Base-by-base conservation (phyloP, 148 eudicot genomes). In the Pouteria glomerata region DNA sequence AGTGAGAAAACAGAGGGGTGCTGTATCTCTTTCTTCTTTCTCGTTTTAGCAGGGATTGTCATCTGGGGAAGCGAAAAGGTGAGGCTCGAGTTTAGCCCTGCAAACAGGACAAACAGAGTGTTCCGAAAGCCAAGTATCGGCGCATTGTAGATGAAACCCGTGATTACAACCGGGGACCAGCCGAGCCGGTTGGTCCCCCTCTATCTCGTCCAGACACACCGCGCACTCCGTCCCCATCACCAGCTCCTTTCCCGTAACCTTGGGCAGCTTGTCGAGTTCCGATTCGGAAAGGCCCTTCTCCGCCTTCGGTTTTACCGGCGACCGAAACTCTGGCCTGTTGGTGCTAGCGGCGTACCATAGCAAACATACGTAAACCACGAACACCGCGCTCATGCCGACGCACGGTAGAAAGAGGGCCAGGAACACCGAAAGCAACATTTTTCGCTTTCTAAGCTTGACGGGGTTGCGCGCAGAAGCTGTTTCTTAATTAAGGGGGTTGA, bases 81-180 rank as follows among this genome's bases (percentile, higher is more conserved):
- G 85, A 1, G 89, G 87, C 37, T 74, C 86, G 42, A 95, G 86
- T 65, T 84, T 79, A 57, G 85, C 76, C 31, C 98, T 63, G 14
- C 98, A 95, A 76, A 95, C 82, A 15, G 98, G 98, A 60, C 98
- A 95, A 77, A 85, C 85, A 6, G 89, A 68, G 76, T 89, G 79
- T 68, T 78, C 84, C 1, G 90, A 63, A 0, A 95, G 85, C 98
- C 98, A 95, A 3, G 91, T 84, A 59, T 95, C 98, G 11, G 90
- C 97, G 41, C 98, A 95, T n/a, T 75, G 41, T 2, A 91, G 68
- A 65, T 95, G 98, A 48, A 95, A 95, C 63, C 98, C 98, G 68
- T 95, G 98, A 68, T 91, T 95, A 73, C 98, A 95, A 69, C 97
- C 97, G 60, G 98, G 98, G 21, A 95, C 80, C 83, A 89, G 39